phyloP scores from a whole-genome alignment of 495 filamentous ascomycete genomes.

The Talaromyces wortmannii region DNA sequence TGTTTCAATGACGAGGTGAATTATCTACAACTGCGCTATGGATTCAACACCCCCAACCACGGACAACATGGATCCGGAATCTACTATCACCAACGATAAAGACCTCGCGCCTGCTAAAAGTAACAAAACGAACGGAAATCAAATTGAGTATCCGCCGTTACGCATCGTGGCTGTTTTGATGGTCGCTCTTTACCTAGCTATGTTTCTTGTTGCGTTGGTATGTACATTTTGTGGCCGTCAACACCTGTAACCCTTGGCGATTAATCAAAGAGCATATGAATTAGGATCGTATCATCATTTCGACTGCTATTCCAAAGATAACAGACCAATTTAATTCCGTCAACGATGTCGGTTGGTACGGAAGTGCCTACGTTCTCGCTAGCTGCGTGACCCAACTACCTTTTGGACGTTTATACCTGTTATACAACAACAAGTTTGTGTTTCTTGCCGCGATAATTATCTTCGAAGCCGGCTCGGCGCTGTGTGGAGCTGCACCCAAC shows the following conservation, averaged over 20 bases:
- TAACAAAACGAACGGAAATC: neutral
- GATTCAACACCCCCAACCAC: neutral
- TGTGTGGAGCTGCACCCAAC: conserved; percentile 55
- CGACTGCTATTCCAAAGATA: conserved; percentile 63
- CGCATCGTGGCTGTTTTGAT: conserved; percentile 4
- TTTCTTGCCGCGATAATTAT: conserved; percentile 44
- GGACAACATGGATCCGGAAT: neutral
- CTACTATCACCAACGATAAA: neutral
- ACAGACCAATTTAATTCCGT: conserved; percentile 56
- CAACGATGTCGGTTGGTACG: conserved; percentile 63
- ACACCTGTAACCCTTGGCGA: neutral
- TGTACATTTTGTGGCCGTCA: neutral
- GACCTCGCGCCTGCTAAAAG: neutral
- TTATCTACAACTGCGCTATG: neutral
- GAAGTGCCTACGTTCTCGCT: conserved; percentile 53
- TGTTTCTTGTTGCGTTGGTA: conserved; percentile 41
- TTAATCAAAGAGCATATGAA: neutral
- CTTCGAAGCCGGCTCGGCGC: conserved; percentile 46
- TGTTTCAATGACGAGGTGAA: neutral
- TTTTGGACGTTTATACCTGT: conserved; percentile 56
- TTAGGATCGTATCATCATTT: conserved; percentile 42
- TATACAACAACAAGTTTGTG: conserved; percentile 44
- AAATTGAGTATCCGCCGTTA: neutral
- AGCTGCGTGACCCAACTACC: conserved; percentile 48
- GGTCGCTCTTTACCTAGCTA: conserved; percentile 34